Base-by-base conservation (phyloP, 2,329 filamentous ascomycete genomes). In the Ascomycota sp. region DNA sequence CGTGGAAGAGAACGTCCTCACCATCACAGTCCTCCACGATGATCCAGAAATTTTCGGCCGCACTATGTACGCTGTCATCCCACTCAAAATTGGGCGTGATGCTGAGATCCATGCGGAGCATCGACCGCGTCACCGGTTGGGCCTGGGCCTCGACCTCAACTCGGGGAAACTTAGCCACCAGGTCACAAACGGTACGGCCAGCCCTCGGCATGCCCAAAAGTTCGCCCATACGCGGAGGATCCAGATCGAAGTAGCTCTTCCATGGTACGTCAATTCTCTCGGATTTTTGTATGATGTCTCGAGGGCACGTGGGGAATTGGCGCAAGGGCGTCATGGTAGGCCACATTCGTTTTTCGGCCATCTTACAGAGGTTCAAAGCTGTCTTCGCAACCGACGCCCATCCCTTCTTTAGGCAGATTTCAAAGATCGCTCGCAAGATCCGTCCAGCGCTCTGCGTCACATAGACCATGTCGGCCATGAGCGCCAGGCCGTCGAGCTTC, bases 291-390 rank as follows among this genome's bases (percentile, higher is more conserved):
- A 95, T 62, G 35, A 95, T 80, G 37, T 95, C 86, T 29, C 72
- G 64, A 3, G 84, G 73, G 47, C 83, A 92, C 29, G 62, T 59
- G 4, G 77, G 70, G 49, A 98, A 98, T 48, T 98, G 89, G 35
- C 89, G 72, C 26, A 98, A 63, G 9, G 91, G 89, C 28, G 82
- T 81, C 89, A 95, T 98, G 6, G 86, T 95, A 10, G 86, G 84
- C 89, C 89, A 98, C 91, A 98, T 98, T 33, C 91, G 71, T 64
- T 92, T 92, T 61, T 98, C 89, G 0, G 86, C 89, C 82, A 92
- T 95, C 60, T 98, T 98, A 59, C 91, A 98, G 35, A 98, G 66
- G 45, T 92, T 81, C 30, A 98, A 62, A 1, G 89, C 84, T 40
- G 78, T 82, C 58, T 89, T 92, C 7, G 89, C 81, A 4, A 95